A percentile compares a stretch with the other conserved stretches of the same genome.
Evolutionary conservation across 2,329 filamentous ascomycete species (phyloP).

Genomic region (Aureobasidium musti): DNA sequence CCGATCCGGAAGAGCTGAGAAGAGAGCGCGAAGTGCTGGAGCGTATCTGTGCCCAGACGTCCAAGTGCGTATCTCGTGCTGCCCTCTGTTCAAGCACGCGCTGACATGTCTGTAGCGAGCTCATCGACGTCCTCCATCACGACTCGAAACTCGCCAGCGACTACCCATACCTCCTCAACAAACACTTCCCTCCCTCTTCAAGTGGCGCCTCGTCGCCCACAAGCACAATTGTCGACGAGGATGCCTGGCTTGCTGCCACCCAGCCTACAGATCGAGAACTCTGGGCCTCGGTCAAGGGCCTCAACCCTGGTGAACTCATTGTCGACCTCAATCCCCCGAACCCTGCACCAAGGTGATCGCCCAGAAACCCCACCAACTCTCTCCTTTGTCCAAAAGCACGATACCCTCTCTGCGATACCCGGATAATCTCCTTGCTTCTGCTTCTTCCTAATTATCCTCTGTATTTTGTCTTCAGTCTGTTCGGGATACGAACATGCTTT

Average conservation of each 20-base stretch:
- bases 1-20: conserved; percentile 53
- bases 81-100: background rate
- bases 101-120: conserved; percentile 44
- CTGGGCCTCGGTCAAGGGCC: conserved; percentile 35
- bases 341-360: background rate
- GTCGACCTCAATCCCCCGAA: conserved; percentile 23
- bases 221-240: conserved; percentile 19
- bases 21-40: conserved; percentile 53
- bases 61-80: conserved; percentile 45
- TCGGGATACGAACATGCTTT: no score
- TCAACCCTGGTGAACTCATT: conserved; percentile 36
- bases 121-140: conserved; percentile 53
- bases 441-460: background rate
- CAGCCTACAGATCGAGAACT: conserved; percentile 34
- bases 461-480: no score
- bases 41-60: conserved; percentile 53
- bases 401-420: conserved; percentile 28
- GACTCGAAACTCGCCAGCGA: conserved; percentile 45
- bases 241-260: conserved; percentile 40
- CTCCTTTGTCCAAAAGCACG: conserved; percentile 23
- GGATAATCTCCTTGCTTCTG: conserved; percentile 8
- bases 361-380: background rate
- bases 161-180: conserved; percentile 47
- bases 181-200: conserved; percentile 40
- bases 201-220: conserved; percentile 24